These are phyloP conservation scores for Sporothrix pseudoabietina DNA, from an alignment of 2,329 filamentous ascomycete species.

Conservation along the genomic window DNA sequence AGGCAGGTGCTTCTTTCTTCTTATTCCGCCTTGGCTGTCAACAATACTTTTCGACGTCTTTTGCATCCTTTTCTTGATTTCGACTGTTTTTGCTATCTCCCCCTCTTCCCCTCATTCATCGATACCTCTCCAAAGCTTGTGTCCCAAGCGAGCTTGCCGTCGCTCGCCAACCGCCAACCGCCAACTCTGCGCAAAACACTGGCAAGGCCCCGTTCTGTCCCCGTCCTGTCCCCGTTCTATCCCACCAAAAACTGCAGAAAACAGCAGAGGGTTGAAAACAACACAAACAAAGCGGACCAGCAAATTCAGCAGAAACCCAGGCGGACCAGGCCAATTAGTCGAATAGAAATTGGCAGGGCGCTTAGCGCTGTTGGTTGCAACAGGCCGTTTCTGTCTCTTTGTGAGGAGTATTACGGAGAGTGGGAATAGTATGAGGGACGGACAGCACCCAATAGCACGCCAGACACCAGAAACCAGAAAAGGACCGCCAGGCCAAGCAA, in stretches of 20 bases:
- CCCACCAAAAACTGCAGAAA: background rate
- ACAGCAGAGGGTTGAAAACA: background rate
- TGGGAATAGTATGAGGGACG: background rate
- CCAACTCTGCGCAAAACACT: constrained; percentile 1
- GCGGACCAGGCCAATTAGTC: background rate
- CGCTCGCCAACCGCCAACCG: too few relatives aligned
- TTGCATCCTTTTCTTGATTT: background rate
- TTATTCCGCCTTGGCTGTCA: constrained; percentile 22
- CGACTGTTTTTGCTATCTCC: background rate
- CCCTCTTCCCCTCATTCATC: too few relatives aligned
- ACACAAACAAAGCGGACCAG: background rate
- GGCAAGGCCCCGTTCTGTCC: background rate
- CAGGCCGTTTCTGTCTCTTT: constrained; percentile 12
- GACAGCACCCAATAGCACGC: background rate
- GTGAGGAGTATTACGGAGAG: background rate
- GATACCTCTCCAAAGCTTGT: background rate
- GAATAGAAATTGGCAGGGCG: constrained; percentile 23
- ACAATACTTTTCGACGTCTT: background rate
- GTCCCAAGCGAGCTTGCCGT: background rate
- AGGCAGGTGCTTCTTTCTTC: background rate
- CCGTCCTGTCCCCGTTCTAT: background rate
- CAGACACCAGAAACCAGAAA: too few relatives aligned
- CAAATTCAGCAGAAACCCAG: background rate
- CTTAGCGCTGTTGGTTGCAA: constrained; percentile 29
- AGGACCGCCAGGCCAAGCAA: background rate